Percentiles rank a stretch among this genome's conserved stretches.
phyloP scores from a whole-genome alignment of 768 basidiomycete genomes.

The Phaeotremella fagi region DNA sequence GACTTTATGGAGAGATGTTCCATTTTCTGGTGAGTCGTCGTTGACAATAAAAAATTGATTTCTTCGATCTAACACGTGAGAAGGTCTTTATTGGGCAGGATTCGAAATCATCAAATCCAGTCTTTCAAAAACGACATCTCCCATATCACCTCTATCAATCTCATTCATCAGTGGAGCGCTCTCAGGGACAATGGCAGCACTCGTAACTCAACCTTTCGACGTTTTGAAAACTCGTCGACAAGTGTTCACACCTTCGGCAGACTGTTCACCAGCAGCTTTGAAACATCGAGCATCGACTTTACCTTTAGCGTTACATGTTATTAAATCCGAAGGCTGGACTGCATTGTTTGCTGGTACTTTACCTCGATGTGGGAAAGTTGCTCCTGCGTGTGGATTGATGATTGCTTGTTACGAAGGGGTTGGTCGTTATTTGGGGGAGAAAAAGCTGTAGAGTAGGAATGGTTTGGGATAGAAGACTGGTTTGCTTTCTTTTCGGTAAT shows the following conservation, averaged over 20 bases:
- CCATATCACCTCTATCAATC: slow-evolving; percentile 55
- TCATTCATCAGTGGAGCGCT: slow-evolving; percentile 86
- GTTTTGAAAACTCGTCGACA: slow-evolving; percentile 93
- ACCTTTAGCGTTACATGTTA: slow-evolving; percentile 63
- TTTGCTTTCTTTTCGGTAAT: too few relatives aligned
- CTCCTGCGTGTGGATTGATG: slow-evolving; percentile 98
- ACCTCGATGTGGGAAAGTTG: slow-evolving; percentile 89
- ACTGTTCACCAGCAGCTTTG: slow-evolving; percentile 30
- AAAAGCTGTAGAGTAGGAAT: too few relatives aligned
- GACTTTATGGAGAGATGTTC: slow-evolving; percentile 94
- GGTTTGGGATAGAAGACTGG: slow-evolving; percentile 14
- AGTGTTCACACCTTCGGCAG: slow-evolving; percentile 52
- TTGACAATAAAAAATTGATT: not conserved
- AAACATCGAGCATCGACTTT: slow-evolving; percentile 54
- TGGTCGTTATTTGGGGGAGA: slow-evolving; percentile 43
- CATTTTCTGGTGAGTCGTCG: slow-evolving; percentile 68
- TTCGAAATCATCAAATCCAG: slow-evolving; percentile 80
- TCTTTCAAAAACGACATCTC: slow-evolving; percentile 43
- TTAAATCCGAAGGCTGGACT: slow-evolving; percentile 69
- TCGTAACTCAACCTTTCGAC: slow-evolving; percentile 91
- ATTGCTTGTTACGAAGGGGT: slow-evolving; percentile 85
- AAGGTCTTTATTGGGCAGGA: slow-evolving; percentile 79
- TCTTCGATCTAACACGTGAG: not conserved
- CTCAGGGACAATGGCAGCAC: slow-evolving; percentile 76
- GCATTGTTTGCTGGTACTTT: slow-evolving; percentile 78